phyloP scores from a whole-genome alignment of 768 basidiomycete genomes.

The Tulasnella calospora region DNA sequence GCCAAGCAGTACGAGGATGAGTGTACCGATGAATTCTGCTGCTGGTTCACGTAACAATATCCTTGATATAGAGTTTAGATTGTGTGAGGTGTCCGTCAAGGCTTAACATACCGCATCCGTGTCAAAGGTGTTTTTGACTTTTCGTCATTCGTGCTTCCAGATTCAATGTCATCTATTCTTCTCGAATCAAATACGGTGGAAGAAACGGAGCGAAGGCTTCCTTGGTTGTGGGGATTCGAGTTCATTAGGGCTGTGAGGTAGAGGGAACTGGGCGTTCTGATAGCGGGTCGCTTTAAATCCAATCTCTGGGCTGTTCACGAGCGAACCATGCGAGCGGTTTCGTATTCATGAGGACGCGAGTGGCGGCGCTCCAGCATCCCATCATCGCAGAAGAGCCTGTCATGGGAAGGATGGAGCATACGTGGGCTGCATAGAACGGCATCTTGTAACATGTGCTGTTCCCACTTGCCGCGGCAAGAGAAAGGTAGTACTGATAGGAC shows the following conservation, averaged over 20 bases:
- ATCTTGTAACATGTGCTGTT: background rate
- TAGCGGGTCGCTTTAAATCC: background rate
- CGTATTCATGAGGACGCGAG: background rate
- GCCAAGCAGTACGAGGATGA: constrained; percentile 23
- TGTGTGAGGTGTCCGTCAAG: background rate
- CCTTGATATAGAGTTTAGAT: background rate
- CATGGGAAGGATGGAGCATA: constrained; percentile 9
- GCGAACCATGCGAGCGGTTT: background rate
- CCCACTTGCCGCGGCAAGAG: background rate
- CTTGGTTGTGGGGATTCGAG: background rate
- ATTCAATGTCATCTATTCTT: background rate
- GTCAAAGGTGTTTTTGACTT: background rate
- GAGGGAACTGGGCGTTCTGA: background rate
- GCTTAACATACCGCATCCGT: background rate
- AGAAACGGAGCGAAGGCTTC: background rate
- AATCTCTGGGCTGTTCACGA: background rate
- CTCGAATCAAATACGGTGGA: background rate
- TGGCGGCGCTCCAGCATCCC: background rate
- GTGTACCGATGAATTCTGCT: constrained; percentile 24
- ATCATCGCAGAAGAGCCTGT: background rate
- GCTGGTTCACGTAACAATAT: background rate
- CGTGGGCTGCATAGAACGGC: background rate
- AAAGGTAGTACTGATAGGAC: background rate
- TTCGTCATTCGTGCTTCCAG: background rate
- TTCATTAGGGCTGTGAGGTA: background rate